Conservation (phyloP, 148 eudicot genomes). For the Silene conica region DNA sequence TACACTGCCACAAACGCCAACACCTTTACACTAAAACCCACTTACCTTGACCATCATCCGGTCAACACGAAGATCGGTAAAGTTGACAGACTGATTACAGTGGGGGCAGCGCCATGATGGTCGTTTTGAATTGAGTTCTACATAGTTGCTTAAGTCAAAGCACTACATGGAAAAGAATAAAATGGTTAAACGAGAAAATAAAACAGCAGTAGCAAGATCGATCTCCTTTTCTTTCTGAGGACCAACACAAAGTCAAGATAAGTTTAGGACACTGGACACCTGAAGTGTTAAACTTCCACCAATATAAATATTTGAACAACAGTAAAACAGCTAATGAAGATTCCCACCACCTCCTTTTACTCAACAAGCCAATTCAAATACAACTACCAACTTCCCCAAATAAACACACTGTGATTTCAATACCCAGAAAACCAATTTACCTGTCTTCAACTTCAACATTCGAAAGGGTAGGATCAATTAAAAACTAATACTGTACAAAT, state of each 20-base stretch:
- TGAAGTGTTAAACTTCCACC: neutral
- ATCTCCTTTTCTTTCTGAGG: neutral
- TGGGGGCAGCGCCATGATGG: slow-evolving; percentile 95
- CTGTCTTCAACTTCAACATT: neutral
- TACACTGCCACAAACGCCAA: too few relatives aligned
- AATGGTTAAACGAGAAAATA: slow-evolving; percentile 14
- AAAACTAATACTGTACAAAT: neutral
- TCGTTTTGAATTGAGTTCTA: slow-evolving; percentile 64
- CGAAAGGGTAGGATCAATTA: neutral
- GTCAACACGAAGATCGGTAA: slow-evolving; percentile 72
- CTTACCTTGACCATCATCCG: slow-evolving; percentile 78
- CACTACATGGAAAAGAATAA: slow-evolving; percentile 40
- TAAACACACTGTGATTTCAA: neutral
- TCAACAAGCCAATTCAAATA: neutral
- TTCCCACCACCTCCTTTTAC: neutral
- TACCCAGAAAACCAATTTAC: too few relatives aligned
- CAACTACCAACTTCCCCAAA: neutral
- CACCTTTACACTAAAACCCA: slow-evolving; percentile 19
- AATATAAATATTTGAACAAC: neutral
- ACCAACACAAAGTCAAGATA: neutral
- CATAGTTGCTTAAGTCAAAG: slow-evolving; percentile 74
- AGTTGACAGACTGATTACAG: slow-evolving; percentile 79
- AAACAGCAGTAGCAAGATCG: neutral
- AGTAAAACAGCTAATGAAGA: neutral
- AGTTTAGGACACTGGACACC: neutral